These are phyloP conservation scores for Pleurotus tuber-regium DNA, from an alignment of 768 basidiomycete genomes.

Conservation along the genomic window DNA sequence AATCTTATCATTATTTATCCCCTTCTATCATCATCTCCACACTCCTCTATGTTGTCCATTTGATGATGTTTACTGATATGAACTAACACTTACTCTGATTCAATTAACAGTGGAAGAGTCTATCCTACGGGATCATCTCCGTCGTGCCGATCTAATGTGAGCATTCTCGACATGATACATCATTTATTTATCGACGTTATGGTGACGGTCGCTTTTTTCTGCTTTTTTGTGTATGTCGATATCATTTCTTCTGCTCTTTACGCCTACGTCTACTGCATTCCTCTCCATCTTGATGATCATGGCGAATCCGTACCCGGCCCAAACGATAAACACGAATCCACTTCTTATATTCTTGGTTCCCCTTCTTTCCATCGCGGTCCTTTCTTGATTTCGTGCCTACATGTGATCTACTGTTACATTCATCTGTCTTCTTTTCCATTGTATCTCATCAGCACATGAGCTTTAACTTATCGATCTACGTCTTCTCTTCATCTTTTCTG, in stretches of 20 bases:
- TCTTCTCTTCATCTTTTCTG: background rate
- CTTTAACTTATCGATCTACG: background rate
- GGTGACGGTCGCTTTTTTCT: background rate
- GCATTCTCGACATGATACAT: conserved; percentile 9
- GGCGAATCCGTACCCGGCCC: too few species aligned
- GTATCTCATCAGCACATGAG: background rate
- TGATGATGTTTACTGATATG: background rate
- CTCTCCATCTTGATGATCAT: background rate
- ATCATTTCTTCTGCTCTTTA: too few species aligned
- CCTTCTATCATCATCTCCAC: conserved; percentile 3
- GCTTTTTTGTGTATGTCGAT: too few species aligned
- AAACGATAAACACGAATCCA: too few species aligned
- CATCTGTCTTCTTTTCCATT: too few species aligned
- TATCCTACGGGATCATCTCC: conserved; percentile 10
- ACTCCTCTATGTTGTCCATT: background rate
- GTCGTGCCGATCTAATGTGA: conserved; percentile 7
- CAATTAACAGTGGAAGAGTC: conserved; percentile 9
- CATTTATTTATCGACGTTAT: conserved; percentile 3
- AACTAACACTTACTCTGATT: background rate
- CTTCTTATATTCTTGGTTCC: too few species aligned
- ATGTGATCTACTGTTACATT: too few species aligned
- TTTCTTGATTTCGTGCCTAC: too few species aligned
- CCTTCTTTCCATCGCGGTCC: too few species aligned
- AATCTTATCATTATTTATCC: conserved; percentile 36
- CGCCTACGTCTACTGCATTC: too few species aligned